Conservation (phyloP, 345 rosid species). For the Heritiera fomes region DNA sequence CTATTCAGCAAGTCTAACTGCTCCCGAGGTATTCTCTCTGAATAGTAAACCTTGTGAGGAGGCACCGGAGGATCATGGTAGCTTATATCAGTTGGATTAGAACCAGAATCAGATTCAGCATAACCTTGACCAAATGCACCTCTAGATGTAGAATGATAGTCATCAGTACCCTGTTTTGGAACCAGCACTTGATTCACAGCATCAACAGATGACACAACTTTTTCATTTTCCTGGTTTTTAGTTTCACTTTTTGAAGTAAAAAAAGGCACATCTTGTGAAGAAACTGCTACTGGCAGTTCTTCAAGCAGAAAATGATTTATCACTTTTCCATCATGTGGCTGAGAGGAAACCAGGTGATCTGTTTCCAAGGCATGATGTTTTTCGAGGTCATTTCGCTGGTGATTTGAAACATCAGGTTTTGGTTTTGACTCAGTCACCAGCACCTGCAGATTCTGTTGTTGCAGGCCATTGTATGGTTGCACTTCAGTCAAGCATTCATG, state of each 20-base stretch:
- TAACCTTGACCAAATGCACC: slow-evolving; percentile 38
- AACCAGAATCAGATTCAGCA: slow-evolving; percentile 49
- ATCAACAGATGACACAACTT: slow-evolving; percentile 43
- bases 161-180: slow-evolving; percentile 48
- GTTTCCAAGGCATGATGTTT: slow-evolving; percentile 31
- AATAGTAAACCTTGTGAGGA: slow-evolving; percentile 58
- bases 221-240: slow-evolving; percentile 36
- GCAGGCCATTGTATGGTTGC: slow-evolving; percentile 36
- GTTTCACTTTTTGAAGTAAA: slow-evolving; percentile 34
- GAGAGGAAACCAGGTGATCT: slow-evolving; percentile 36
- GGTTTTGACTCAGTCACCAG: slow-evolving; percentile 37
- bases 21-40: slow-evolving; percentile 77
- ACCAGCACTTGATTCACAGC: slow-evolving; percentile 39
- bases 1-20: slow-evolving; percentile 64
- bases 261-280: slow-evolving; percentile 35
- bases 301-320: slow-evolving; percentile 38
- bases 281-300: slow-evolving; percentile 36
- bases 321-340: slow-evolving; percentile 37
- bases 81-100: slow-evolving; percentile 53
- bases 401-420: slow-evolving; percentile 38
- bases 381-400: slow-evolving; percentile 39
- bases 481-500: slow-evolving; percentile 44
- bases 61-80: slow-evolving; percentile 48
- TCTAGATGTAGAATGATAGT: slow-evolving; percentile 42
- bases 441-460: slow-evolving; percentile 40